These are phyloP conservation scores for Trichophyton equinum DNA, from an alignment of 2,329 filamentous ascomycete genomes.

Conservation along the genomic window DNA sequence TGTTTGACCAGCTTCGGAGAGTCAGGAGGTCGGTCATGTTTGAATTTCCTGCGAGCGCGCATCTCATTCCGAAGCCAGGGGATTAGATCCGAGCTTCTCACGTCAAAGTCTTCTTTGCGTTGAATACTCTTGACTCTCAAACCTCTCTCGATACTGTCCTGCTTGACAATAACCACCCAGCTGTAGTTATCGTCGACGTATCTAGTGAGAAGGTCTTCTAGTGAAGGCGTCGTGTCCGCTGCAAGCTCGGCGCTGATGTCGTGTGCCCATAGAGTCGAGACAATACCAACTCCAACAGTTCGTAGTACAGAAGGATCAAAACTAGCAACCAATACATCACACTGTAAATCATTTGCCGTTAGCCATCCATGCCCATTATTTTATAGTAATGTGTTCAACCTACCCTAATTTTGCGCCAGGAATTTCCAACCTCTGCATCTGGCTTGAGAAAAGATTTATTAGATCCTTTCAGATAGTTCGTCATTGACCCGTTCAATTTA, in stretches of 20 bases:
- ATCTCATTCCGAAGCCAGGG: conserved; percentile 70
- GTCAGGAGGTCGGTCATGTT: conserved; percentile 32
- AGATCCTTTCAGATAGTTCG: conserved; percentile 38
- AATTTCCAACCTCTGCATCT: conserved; percentile 48
- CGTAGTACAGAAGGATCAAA: conserved; percentile 68
- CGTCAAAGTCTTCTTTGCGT: conserved; percentile 69
- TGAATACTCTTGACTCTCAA: conserved; percentile 69
- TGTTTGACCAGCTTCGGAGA: conserved; percentile 28
- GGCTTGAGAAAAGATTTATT: conserved; percentile 54
- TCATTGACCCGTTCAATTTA: conserved; percentile 54
- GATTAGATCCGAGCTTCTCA: conserved; percentile 61
- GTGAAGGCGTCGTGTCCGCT: conserved; percentile 55
- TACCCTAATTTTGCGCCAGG: conserved; percentile 53
- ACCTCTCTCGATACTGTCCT: conserved; percentile 43
- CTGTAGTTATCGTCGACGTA: conserved; percentile 66
- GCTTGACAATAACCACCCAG: conserved; percentile 81
- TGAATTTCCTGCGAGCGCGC: conserved; percentile 59
- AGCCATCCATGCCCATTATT: conserved; percentile 7
- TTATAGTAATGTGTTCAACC: conserved; percentile 20
- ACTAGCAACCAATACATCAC: conserved; percentile 80
- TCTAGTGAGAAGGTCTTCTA: conserved; percentile 57
- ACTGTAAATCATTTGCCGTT: conserved; percentile 36
- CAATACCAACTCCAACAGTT: conserved; percentile 60
- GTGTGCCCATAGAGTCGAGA: conserved; percentile 68
- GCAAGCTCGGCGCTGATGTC: conserved; percentile 83